Conservation (phyloP, 345 rosid species). For the Populus simonii region DNA sequence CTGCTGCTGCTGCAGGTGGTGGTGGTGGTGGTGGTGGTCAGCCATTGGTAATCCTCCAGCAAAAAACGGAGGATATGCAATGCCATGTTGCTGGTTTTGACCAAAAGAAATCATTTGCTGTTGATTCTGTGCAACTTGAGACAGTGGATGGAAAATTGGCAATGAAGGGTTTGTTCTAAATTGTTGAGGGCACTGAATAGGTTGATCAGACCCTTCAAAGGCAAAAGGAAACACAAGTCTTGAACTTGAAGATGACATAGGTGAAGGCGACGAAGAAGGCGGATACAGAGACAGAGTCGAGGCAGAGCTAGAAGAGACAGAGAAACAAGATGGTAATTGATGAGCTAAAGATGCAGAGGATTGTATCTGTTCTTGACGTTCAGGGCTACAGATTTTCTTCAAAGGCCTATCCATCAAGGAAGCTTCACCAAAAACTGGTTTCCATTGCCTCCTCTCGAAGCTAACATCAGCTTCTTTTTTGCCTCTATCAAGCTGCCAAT, state of each 20-base stretch:
- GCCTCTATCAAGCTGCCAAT: constrained; percentile 45
- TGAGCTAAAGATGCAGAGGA: constrained; percentile 17
- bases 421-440: constrained; percentile 52
- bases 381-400: constrained; percentile 64
- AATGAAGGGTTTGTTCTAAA: constrained; percentile 22
- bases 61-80: constrained; percentile 32
- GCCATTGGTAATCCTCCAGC: constrained; percentile 26
- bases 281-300: constrained; percentile 8
- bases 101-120: constrained; percentile 78
- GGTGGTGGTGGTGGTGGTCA: constrained; percentile 16
- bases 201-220: constrained; percentile 37
- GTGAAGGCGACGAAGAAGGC: constrained; percentile 19
- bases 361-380: constrained; percentile 39
- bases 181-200: constrained; percentile 42
- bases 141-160: constrained; percentile 27
- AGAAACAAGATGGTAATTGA: constrained; percentile 15
- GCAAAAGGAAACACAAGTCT: constrained; percentile 53
- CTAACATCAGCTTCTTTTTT: constrained; percentile 13
- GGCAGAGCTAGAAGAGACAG: constrained; percentile 13
- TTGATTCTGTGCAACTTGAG: constrained; percentile 27
- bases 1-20: constrained; percentile 36
- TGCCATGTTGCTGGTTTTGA: constrained; percentile 40
- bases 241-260: constrained; percentile 20
- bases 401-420: constrained; percentile 51
- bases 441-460: constrained; percentile 48